Percentiles rank a stretch among this genome's conserved stretches.
Evolutionary conservation across 805 yeast species (phyloP).

Genomic region (Dipodascus geniculatus): DNA sequence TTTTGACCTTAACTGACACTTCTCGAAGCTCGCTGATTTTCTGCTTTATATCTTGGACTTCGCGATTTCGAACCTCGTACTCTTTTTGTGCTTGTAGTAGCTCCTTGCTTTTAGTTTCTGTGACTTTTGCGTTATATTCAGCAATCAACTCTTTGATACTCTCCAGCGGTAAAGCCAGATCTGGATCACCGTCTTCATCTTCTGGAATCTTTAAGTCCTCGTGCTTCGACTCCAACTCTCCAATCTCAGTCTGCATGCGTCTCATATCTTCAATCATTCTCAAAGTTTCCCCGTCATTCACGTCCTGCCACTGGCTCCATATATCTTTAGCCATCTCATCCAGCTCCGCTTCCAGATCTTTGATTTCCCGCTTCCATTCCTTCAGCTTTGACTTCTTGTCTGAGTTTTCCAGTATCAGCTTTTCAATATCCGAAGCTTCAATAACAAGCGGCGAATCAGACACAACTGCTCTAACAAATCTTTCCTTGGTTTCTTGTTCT

Average conservation of each 20-base stretch:
- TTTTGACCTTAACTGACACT: conserved; percentile 5
- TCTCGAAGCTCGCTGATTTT: conserved; percentile 3
- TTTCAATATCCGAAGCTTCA: conserved; percentile 27
- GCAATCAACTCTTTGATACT: neutral
- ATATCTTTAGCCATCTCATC: neutral
- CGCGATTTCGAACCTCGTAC: neutral
- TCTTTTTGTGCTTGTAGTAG: neutral
- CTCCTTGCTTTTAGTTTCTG: neutral
- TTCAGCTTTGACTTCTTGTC: conserved; percentile 23
- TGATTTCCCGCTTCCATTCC: conserved; percentile 21
- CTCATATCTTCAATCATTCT: conserved; percentile 16
- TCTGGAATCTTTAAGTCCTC: neutral
- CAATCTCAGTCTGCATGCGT: conserved; percentile 23
- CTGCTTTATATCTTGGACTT: neutral
- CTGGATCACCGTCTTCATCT: neutral
- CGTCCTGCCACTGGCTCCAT: neutral
- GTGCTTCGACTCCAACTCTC: conserved; percentile 12
- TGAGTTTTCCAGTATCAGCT: conserved; percentile 20
- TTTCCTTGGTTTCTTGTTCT: conserved; percentile 63
- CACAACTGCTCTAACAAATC: conserved; percentile 44
- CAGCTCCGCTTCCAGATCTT: conserved; percentile 15
- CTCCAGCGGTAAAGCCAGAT: neutral
- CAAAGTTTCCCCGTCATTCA: neutral
- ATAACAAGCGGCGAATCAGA: conserved; percentile 23
- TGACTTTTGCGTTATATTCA: neutral